These are phyloP conservation scores for Haberlea rhodopensis DNA, from an alignment of 257 asterid genomes.

Conservation along the genomic window DNA sequence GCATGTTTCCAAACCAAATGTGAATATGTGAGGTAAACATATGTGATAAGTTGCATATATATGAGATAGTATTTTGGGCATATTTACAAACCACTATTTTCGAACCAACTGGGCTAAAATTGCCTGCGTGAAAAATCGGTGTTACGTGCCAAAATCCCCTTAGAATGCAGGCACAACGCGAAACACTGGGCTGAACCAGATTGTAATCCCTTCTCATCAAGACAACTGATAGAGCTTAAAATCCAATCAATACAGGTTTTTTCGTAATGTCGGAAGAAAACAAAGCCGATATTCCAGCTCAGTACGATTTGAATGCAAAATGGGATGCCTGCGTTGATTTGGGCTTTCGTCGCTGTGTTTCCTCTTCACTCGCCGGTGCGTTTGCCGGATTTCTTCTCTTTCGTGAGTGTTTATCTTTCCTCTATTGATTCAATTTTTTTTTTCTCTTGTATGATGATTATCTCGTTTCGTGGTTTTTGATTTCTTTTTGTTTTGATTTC, in stretches of 20 bases:
- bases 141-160: no score
- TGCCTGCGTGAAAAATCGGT: no score
- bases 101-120: no score
- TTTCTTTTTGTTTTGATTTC: neutral
- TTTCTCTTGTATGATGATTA: no score
- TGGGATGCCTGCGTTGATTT: constrained; percentile 81
- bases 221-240: neutral
- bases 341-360: constrained; percentile 61
- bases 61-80: no score
- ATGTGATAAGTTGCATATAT: no score
- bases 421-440: neutral
- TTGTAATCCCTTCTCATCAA: neutral
- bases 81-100: no score
- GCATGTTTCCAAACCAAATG: no score
- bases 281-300: constrained; percentile 37
- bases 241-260: neutral
- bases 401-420: constrained; percentile 39
- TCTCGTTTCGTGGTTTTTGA: neutral
- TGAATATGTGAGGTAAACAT: no score
- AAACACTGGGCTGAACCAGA: constrained; percentile 22
- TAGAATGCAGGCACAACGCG: neutral
- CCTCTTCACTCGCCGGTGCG: constrained; percentile 61
- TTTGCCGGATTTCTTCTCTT: constrained; percentile 60
- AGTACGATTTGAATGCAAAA: constrained; percentile 49
- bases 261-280: constrained; percentile 46